These are phyloP conservation scores for Trichoderma sp. DNA, from an alignment of 2,329 filamentous ascomycete genomes.

Conservation along the genomic window DNA sequence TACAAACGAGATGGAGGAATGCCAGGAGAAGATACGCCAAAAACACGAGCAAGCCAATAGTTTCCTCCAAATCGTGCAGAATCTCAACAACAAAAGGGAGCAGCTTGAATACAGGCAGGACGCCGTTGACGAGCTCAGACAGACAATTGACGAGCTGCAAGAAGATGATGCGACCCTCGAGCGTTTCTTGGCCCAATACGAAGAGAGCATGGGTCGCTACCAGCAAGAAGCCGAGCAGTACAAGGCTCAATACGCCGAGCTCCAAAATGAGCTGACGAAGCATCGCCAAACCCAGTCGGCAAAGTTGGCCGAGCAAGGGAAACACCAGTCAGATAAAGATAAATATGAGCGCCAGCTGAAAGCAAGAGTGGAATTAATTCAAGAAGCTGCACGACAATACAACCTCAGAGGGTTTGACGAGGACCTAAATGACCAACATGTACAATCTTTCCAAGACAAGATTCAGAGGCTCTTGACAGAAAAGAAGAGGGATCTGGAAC, in stretches of 20 bases:
- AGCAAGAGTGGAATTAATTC: conserved; percentile 70
- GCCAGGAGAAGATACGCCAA: conserved; percentile 56
- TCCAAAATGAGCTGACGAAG: conserved; percentile 51
- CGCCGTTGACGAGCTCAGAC: conserved; percentile 66
- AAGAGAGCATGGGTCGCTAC: conserved; percentile 68
- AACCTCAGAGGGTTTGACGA: conserved; percentile 82
- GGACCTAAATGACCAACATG: conserved; percentile 69
- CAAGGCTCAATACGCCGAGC: conserved; percentile 61
- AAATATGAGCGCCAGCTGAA: conserved; percentile 79
- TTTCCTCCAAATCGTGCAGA: conserved; percentile 71
- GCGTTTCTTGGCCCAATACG: conserved; percentile 71
- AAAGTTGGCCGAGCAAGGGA: conserved; percentile 67
- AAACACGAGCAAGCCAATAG: conserved; percentile 72
- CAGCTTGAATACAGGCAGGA: conserved; percentile 68
- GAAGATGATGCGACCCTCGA: conserved; percentile 77
- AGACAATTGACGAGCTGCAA: conserved; percentile 71
- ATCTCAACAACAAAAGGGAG: conserved; percentile 73
- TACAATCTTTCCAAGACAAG: conserved; percentile 73
- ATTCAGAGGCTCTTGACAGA: conserved; percentile 73
- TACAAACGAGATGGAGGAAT: conserved; percentile 59
- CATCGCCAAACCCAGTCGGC: conserved; percentile 47
- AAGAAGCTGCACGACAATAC: conserved; percentile 72
- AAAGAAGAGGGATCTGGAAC: conserved; percentile 75
- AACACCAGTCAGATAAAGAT: conserved; percentile 80
- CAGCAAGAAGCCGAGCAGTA: conserved; percentile 61